Evolutionary conservation across 2,329 filamentous ascomycete genomes (phyloP), one percentile per base, ranked within the genome.

Genomic region (Nannizziopsis barbatae): DNA sequence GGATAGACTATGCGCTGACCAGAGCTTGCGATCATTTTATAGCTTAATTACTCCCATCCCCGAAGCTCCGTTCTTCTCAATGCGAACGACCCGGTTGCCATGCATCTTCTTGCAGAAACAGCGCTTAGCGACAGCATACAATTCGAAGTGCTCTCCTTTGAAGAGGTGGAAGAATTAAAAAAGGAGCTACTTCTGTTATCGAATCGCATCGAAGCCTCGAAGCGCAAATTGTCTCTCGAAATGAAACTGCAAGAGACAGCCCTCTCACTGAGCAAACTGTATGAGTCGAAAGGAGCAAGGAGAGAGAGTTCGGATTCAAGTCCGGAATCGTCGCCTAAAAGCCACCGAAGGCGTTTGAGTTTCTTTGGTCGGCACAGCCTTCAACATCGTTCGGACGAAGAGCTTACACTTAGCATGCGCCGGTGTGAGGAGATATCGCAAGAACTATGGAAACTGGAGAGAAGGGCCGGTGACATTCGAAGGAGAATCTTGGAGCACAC

Each of bases 211-310:
- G 85, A 90, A 53, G 82, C 86, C 33, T 81, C 86, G 15, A 80
- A 83, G 56, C 79, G 86, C 52, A 95, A 90, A 66, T 75, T 98
- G 33, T 81, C 82, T 30, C 80, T 96, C 40, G 92, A 98, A 65
- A 84, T 81, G 47, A 98, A 96, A 70, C 87, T 95, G 58, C 84
- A 88, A 58, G 90, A 96, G 74, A 92, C 92, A 1, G 87, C 92
- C 9, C 78, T 83, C 55, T 94, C 88, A 36, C 81, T 98, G 67
- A 82, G 83, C 50, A 82, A 84, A 58, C 73, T 98, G 27, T 87
- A 93, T 62, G 78, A 78, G 7, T 75, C 80, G n/a, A 74, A 75
- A n/a, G 70, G 69, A 42, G 75, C 72, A 57, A 71, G 73, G 45
- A 71, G 64, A 53, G 57, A 73, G 12, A 53, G 45, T 30, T 43